A percentile compares a stretch with the other conserved stretches of the same genome.
Conservation (phyloP, 139 green algal species). For the Tetraselmis striata region DNA sequence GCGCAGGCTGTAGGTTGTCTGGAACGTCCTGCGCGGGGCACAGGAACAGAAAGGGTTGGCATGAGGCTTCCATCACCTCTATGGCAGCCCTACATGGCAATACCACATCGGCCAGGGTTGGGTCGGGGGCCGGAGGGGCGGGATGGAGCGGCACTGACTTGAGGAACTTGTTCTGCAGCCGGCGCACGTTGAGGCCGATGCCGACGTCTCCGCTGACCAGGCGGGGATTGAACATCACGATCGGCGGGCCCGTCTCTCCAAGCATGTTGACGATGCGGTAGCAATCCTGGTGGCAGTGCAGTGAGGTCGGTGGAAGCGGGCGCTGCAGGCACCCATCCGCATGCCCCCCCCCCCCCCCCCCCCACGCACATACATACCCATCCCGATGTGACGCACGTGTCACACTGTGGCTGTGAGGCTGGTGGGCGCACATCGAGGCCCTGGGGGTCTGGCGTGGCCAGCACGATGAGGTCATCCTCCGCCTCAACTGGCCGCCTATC, state of each 20-base stretch:
- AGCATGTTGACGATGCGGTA: slow-evolving; percentile 30
- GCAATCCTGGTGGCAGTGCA: slow-evolving; percentile 32
- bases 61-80: too few relatives aligned
- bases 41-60: too few relatives aligned
- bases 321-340: too few relatives aligned
- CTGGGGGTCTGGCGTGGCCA: slow-evolving; percentile 74
- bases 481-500: slow-evolving; percentile 49
- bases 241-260: slow-evolving; percentile 19
- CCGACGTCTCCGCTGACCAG: slow-evolving; percentile 88
- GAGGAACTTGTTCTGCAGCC: slow-evolving; percentile 73
- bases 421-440: slow-evolving; percentile 4
- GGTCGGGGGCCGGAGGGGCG: too few relatives aligned
- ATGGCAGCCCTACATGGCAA: too few relatives aligned
- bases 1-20: slow-evolving; percentile 77
- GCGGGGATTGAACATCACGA: slow-evolving; percentile 90
- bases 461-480: slow-evolving; percentile 74
- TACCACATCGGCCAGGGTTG: too few relatives aligned
- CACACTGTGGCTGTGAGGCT: too few relatives aligned
- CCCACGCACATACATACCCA: too few relatives aligned
- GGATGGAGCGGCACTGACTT: too few relatives aligned
- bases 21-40: slow-evolving; percentile 42
- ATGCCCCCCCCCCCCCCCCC: too few relatives aligned
- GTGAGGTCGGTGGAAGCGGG: too few relatives aligned
- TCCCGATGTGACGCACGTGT: too few relatives aligned
- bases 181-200: slow-evolving; percentile 83